Percentiles rank a stretch among this genome's conserved stretches.
phyloP scores from a whole-genome alignment of 768 basidiomycete species.

The Podaxis pistillaris region DNA sequence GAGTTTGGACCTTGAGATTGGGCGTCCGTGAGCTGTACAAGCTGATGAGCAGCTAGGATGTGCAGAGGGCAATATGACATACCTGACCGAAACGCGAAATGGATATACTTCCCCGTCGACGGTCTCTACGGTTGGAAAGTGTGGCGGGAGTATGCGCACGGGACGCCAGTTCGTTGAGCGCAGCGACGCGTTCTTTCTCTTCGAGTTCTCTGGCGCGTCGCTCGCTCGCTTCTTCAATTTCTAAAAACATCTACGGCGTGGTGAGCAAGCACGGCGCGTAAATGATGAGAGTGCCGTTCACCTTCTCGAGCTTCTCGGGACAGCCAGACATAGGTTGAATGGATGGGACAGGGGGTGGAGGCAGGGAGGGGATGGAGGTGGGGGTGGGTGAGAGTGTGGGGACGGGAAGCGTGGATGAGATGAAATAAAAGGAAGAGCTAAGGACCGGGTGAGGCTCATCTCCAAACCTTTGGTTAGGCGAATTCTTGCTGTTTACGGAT shows the following conservation, averaged over 20 bases:
- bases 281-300: neutral
- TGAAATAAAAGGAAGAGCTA: neutral
- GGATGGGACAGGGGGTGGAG: neutral
- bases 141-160: neutral
- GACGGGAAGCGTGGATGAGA: neutral
- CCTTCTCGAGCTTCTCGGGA: constrained; percentile 4
- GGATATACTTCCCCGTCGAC: constrained; percentile 10
- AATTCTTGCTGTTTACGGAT: neutral
- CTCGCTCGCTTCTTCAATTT: neutral
- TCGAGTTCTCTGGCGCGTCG: constrained; percentile 5
- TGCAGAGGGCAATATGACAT: neutral
- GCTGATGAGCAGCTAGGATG: neutral
- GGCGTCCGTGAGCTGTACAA: neutral
- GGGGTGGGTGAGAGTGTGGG: neutral
- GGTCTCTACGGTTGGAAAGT: neutral
- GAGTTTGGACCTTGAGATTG: constrained; percentile 1
- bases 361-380: neutral
- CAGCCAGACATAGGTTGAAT: neutral
- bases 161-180: neutral
- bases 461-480: constrained; percentile 4
- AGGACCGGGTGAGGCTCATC: neutral
- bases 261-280: neutral
- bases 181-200: constrained; percentile 4
- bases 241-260: neutral
- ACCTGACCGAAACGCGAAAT: constrained; percentile 14